Percentiles rank a stretch among this genome's conserved stretches.
Evolutionary conservation across 2,329 filamentous ascomycete genomes (phyloP).

Genomic region (Cladosporium sp.): DNA sequence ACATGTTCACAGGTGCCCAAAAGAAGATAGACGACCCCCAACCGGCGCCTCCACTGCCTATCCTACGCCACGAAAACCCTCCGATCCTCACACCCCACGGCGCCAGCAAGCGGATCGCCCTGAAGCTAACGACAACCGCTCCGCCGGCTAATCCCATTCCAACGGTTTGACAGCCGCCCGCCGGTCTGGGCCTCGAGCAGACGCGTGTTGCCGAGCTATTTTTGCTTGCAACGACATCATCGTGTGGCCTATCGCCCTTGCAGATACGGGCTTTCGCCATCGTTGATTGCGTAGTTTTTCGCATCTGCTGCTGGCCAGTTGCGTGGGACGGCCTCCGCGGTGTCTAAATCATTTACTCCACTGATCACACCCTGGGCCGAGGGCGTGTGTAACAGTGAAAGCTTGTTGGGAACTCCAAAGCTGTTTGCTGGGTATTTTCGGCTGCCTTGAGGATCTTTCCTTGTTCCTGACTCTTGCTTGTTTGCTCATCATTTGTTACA

Average conservation of each 20-base stretch:
- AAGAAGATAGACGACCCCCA: not conserved
- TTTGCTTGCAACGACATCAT: slow-evolving; percentile 11
- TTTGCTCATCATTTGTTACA: not conserved
- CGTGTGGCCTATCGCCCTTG: not conserved
- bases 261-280: not conserved
- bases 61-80: not conserved
- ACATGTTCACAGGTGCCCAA: not conserved
- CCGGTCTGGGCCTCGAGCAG: slow-evolving; percentile 11
- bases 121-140: slow-evolving; percentile 1
- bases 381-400: not conserved
- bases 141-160: slow-evolving; percentile 6
- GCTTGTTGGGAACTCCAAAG: slow-evolving; percentile 6
- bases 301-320: not conserved
- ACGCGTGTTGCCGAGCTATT: slow-evolving; percentile 12
- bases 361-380: slow-evolving; percentile 1
- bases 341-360: not conserved
- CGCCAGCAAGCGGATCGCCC: slow-evolving; percentile 6
- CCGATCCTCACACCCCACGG: slow-evolving; percentile 8
- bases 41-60: not conserved
- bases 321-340: not conserved
- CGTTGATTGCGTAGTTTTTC: not conserved
- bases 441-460: not conserved
- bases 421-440: not conserved
- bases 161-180: slow-evolving; percentile 11
- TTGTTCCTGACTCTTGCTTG: slow-evolving; percentile 1